These are phyloP conservation scores for Pichia sp. DNA, from an alignment of 1,139 yeast species.

Conservation along the genomic window DNA sequence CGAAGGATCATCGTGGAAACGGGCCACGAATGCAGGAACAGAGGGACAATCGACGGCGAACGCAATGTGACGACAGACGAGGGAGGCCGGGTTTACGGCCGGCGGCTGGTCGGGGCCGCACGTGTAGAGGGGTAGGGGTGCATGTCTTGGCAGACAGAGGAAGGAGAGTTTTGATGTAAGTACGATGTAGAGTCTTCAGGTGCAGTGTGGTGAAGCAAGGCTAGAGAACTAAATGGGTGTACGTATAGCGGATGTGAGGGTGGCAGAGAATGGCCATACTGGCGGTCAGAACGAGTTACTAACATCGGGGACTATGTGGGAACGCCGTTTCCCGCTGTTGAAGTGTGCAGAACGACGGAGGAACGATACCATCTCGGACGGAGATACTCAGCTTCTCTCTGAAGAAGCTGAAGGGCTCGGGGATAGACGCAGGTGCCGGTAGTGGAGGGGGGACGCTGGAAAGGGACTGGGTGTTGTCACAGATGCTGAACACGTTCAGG, in stretches of 20 bases:
- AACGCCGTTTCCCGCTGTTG: not conserved
- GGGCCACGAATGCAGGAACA: not conserved
- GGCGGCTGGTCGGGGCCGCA: not conserved
- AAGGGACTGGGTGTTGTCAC: slow-evolving; percentile 3
- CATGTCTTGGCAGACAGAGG: not conserved
- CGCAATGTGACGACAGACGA: not conserved
- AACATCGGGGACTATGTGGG: not conserved
- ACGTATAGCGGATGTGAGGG: too few species aligned
- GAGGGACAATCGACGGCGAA: not conserved
- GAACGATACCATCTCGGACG: slow-evolving; percentile 45
- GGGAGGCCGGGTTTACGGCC: not conserved
- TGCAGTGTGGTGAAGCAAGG: too few species aligned
- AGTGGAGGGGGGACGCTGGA: not conserved
- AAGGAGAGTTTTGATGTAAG: too few species aligned
- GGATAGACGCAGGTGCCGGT: not conserved
- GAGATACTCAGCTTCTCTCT: slow-evolving; percentile 34
- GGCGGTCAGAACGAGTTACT: not conserved
- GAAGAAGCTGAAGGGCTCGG: slow-evolving; percentile 7
- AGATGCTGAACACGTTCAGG: slow-evolving; percentile 35
- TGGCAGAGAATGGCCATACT: too few species aligned
- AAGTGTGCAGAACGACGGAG: slow-evolving; percentile 44
- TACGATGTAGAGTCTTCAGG: too few species aligned
- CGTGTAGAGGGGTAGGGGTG: not conserved
- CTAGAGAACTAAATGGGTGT: too few species aligned
- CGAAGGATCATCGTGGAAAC: not conserved